Percentiles rank a stretch among this genome's conserved stretches.
These are phyloP conservation scores for Trichoderma koningii DNA, from an alignment of 2,329 filamentous ascomycete species.

Conservation along the genomic window DNA sequence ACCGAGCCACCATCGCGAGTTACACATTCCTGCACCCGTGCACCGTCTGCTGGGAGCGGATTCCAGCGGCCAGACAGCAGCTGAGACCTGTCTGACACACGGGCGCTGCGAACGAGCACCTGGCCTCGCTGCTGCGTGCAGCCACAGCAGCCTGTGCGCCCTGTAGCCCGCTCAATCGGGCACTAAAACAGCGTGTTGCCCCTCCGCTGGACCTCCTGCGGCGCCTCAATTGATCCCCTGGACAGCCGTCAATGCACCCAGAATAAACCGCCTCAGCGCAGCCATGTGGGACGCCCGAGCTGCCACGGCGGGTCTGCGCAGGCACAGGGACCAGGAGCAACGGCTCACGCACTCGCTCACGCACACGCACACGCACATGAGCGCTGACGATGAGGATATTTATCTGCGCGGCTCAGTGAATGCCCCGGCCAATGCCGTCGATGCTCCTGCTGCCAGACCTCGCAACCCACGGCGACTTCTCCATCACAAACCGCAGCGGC, in stretches of 20 bases:
- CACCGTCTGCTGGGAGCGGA: background rate
- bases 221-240: background rate
- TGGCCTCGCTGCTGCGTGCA: background rate
- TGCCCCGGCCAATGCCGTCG: conserved; percentile 32
- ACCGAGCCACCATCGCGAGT: background rate
- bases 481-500: conserved; percentile 30
- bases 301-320: conserved; percentile 26
- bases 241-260: conserved; percentile 8
- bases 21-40: background rate
- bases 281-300: conserved; percentile 24
- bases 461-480: background rate
- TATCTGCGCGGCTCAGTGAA: conserved; percentile 32
- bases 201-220: conserved; percentile 2
- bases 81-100: conserved; percentile 23
- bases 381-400: conserved; percentile 6
- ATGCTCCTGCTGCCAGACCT: conserved; percentile 16
- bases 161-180: background rate
- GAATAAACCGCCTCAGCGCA: conserved; percentile 2
- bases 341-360: background rate
- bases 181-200: conserved; percentile 2
- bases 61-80: background rate
- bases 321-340: conserved; percentile 4
- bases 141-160: conserved; percentile 1
- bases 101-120: conserved; percentile 2
- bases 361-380: background rate